Base-by-base conservation (phyloP, 176 grass and related monocot species). In the Phoenix dactylifera region DNA sequence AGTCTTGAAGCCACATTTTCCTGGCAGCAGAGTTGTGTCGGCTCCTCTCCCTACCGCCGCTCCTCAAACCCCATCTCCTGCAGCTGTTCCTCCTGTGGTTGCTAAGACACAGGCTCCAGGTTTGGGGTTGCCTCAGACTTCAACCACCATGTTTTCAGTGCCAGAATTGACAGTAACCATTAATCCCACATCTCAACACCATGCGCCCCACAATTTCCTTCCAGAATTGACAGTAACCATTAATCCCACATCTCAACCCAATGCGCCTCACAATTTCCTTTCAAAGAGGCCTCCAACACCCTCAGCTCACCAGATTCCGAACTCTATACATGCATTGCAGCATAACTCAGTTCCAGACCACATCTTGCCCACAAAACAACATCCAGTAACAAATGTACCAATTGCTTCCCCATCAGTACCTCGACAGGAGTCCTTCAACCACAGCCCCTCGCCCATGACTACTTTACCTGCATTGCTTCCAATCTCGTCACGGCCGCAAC, bases 41-140 rank as follows among this genome's bases (percentile, higher is more conserved):
- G 52, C 19, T 24, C n/a, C 59, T 39, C 67, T 59, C 32, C 76
- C 20, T 64, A 19, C 48, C 6, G 24, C 20, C 1, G 4, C 15
- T 19, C 51, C 6, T 4, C 58, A 44, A 12, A 44, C 1, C 35
- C 35, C 35, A 44, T 12, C 35, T 44, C 9, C 7, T 12, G 35
- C 6, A 1, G 35, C 35, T 12, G 35, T 44, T 12, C 7, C 35
- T 44, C 35, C 7, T 23, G 66, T 72, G 64, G 62, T 67, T 60
- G 75, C 68, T 30, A 76, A 80, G 59, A 16, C 72, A 66, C 75
- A 82, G 71, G 50, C 71, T 57, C 64, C 77, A 64, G 64, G 74
- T 75, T 74, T 81, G 66, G 77, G 58, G 54, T 76, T 79, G 29
- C 79, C 68, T 20, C 82, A 76, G 15, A 65, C 52, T 49, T 65